Conservation (phyloP, 2,329 filamentous ascomycete genomes). For the Myotisia sp. region DNA sequence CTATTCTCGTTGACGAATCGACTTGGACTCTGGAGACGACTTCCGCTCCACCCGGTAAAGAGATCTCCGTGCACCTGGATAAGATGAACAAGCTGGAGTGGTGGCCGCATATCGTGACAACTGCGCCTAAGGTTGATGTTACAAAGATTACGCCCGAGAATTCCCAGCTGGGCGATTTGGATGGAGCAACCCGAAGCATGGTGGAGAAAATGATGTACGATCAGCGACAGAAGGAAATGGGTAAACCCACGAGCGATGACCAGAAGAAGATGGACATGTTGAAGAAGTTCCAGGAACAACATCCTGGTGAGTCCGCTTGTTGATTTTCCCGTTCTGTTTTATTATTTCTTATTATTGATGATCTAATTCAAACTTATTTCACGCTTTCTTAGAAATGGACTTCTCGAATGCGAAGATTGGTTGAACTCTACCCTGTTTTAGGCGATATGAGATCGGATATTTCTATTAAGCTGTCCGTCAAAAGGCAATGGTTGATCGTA, state of each 20-base stretch:
- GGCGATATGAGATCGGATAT: no score
- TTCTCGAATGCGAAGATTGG: slow-evolving; percentile 52
- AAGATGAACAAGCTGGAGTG: slow-evolving; percentile 96
- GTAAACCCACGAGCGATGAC: slow-evolving; percentile 80
- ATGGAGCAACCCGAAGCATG: slow-evolving; percentile 90
- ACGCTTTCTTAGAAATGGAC: slow-evolving; percentile 49
- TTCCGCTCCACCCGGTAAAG: slow-evolving; percentile 44
- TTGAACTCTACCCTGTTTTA: no score
- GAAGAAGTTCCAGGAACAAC: slow-evolving; percentile 77
- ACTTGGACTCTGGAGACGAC: slow-evolving; percentile 80
- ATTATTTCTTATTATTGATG: background rate
- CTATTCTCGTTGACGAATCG: slow-evolving; percentile 69
- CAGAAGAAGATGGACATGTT: slow-evolving; percentile 88
- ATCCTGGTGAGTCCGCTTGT: slow-evolving; percentile 34
- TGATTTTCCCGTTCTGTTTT: slow-evolving; percentile 7
- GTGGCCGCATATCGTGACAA: slow-evolving; percentile 86
- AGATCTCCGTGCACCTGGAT: slow-evolving; percentile 79
- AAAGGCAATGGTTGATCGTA: no score
- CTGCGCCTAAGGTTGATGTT: slow-evolving; percentile 83
- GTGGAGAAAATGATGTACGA: slow-evolving; percentile 99
- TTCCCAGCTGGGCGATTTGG: slow-evolving; percentile 78
- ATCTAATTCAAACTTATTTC: slow-evolving; percentile 10
- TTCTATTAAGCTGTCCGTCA: no score
- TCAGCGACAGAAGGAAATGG: slow-evolving; percentile 89
- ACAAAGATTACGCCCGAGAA: slow-evolving; percentile 89